A percentile compares a stretch with the other conserved stretches of the same genome.
phyloP scores from a whole-genome alignment of 306 rosid species.

The Amphicarpaea edgeworthii region DNA sequence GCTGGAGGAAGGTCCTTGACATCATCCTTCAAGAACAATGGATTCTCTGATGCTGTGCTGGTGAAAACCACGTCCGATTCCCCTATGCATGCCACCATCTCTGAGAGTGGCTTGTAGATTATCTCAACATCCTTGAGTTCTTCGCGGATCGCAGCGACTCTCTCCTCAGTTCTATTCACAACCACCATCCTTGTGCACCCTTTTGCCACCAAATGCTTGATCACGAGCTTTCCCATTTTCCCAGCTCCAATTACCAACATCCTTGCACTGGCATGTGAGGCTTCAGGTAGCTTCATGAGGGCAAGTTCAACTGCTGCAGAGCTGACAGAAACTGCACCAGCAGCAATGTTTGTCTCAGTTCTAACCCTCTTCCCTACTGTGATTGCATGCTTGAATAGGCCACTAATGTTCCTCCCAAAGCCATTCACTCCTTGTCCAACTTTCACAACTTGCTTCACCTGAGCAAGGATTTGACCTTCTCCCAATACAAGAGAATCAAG shows the following conservation, averaged over 20 bases:
- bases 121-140: slow-evolving; percentile 76
- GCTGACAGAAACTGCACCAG: slow-evolving; percentile 99
- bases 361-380: slow-evolving; percentile 97
- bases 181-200: slow-evolving; percentile 91
- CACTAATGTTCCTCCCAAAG: slow-evolving; percentile 97
- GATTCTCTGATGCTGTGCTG: slow-evolving; percentile 92
- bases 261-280: slow-evolving; percentile 67
- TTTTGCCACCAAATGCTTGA: slow-evolving; percentile 93
- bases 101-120: slow-evolving; percentile 83
- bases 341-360: slow-evolving; percentile 95
- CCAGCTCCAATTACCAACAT: slow-evolving; percentile 97
- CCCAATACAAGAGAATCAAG: slow-evolving; percentile 98
- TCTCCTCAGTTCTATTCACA: slow-evolving; percentile 87
- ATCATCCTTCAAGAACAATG: slow-evolving; percentile 75
- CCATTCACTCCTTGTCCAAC: slow-evolving; percentile 97
- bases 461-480: slow-evolving; percentile 99
- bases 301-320: slow-evolving; percentile 98
- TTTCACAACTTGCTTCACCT: slow-evolving; percentile 96
- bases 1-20: slow-evolving; percentile 80
- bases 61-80: slow-evolving; percentile 90
- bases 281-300: slow-evolving; percentile 88
- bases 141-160: slow-evolving; percentile 77
- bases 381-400: slow-evolving; percentile 97
- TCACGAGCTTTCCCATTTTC: slow-evolving; percentile 99
- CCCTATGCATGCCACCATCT: slow-evolving; percentile 75